Evolutionary conservation across 305 asterid genomes (phyloP), one percentile per base, ranked within the genome.

Genomic region (Ruellia speciosa): DNA sequence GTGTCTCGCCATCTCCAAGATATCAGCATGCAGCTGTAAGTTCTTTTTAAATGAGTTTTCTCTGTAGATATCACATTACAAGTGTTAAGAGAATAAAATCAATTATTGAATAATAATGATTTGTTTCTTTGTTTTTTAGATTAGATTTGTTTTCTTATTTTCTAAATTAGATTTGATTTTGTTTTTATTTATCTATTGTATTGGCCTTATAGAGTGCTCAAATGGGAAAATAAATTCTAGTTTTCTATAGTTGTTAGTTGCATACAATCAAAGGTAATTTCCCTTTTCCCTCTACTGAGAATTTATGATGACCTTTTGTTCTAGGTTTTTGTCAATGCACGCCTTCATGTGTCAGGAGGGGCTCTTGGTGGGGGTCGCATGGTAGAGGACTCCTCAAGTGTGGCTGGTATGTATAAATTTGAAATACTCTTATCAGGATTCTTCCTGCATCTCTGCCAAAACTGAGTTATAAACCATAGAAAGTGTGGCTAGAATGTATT

Each of bases 301-400:
- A 40, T 52, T 61, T 58, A 31, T 50, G 34, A 13, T 65, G 50
- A 48, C 58, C 20, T 62, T 67, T 66, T 52, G 62, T 66, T 43
- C 63, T 73, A 93, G 99, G 99, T 93, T 62, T 93, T 93, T 79
- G 97, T 93, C 63, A 93, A 88, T 81, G 99, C 97, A 41, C 90
- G 99, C 54, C 97, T 93, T 61, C 99, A 93, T 86, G 99, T 88
- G 60, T 88, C 97, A 61, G 99, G 99, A 62, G 99, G 99, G 59
- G 97, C 99, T 58, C 90, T 92, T 77, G 99, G 99, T 18, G 99
- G 99, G 17, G 99, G 99, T 24, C 92, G 99, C 71, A 88, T 92
- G 99, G 99, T 93, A 58, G 99, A 93, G 77, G 99, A 93, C 85
- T 93, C 97, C 39, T 93, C 99, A 56, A 93, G 99, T 66, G 85